These are phyloP conservation scores for Puccinia horiana DNA, from an alignment of 1,284 basidiomycete genomes.

Conservation along the genomic window DNA sequence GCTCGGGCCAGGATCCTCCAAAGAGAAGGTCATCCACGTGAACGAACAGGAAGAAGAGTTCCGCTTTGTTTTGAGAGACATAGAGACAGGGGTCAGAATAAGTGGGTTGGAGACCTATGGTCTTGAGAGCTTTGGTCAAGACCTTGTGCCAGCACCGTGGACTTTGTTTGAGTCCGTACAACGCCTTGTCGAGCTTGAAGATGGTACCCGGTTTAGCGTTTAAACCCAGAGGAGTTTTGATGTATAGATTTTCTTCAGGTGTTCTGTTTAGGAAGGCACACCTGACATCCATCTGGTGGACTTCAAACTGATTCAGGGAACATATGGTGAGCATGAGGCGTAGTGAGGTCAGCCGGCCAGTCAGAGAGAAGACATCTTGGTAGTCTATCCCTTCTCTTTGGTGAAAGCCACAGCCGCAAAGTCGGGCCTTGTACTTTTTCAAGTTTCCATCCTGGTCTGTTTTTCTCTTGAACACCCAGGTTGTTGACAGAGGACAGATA, in stretches of 20 bases:
- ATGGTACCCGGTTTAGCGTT: too few species aligned
- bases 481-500: too few species aligned
- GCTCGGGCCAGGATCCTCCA: not conserved
- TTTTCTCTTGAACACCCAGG: too few species aligned
- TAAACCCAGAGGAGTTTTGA: too few species aligned
- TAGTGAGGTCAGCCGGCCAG: not conserved
- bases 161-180: not conserved
- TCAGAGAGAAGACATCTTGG: not conserved
- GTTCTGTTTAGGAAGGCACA: too few species aligned
- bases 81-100: not conserved
- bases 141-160: not conserved
- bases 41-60: slow-evolving; percentile 2
- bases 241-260: too few species aligned
- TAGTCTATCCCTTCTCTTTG: not conserved
- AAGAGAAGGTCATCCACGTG: not conserved
- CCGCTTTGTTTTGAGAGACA: not conserved
- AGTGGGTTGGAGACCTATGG: not conserved
- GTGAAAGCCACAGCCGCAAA: not conserved
- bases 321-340: not conserved
- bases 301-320: too few species aligned
- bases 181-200: not conserved
- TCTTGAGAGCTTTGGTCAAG: not conserved
- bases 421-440: too few species aligned
- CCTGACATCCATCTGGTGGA: not conserved
- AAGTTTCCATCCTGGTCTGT: too few species aligned